Evolutionary conservation across 129 eudicot species (phyloP).

Genomic region (Logfia minima): DNA sequence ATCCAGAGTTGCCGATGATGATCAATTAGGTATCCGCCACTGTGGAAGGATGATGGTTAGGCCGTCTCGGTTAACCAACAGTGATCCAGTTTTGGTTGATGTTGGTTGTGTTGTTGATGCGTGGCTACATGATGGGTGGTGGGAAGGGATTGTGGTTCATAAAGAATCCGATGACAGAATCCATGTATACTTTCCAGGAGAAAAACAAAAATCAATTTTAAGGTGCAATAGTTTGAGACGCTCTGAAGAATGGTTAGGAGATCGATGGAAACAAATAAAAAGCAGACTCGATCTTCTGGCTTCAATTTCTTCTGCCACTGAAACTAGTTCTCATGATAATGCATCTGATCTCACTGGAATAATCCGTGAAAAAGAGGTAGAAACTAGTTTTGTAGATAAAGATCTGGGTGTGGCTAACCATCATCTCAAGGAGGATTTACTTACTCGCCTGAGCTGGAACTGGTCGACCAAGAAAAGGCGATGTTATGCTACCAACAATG

Average conservation of each 20-base stretch:
- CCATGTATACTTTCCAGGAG: conserved; percentile 75
- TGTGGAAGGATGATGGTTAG: conserved; percentile 65
- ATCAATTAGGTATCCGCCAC: conserved; percentile 51
- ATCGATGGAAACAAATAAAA: conserved; percentile 53
- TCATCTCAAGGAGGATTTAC: conserved; percentile 43
- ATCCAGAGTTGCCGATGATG: conserved; percentile 52
- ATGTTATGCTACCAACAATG: conserved; percentile 28
- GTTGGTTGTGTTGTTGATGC: conserved; percentile 75
- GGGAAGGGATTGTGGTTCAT: conserved; percentile 84
- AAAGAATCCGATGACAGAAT: conserved; percentile 50
- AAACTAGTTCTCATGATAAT: conserved; percentile 25
- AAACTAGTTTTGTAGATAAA: neutral
- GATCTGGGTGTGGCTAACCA: conserved; percentile 21
- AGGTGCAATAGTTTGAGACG: conserved; percentile 46
- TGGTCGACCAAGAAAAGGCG: conserved; percentile 59
- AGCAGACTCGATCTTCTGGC: conserved; percentile 51
- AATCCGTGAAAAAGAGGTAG: conserved; percentile 10
- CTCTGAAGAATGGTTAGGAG: conserved; percentile 74
- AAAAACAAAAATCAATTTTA: conserved; percentile 42
- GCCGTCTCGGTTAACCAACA: conserved; percentile 35
- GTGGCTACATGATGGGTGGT: conserved; percentile 94
- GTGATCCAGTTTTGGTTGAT: conserved; percentile 13
- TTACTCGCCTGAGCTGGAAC: conserved; percentile 59
- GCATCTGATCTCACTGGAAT: conserved; percentile 1
- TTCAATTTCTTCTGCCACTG: conserved; percentile 15